Evolutionary conservation across 306 rosid genomes (phyloP).

Genomic region (Corylus avellana): DNA sequence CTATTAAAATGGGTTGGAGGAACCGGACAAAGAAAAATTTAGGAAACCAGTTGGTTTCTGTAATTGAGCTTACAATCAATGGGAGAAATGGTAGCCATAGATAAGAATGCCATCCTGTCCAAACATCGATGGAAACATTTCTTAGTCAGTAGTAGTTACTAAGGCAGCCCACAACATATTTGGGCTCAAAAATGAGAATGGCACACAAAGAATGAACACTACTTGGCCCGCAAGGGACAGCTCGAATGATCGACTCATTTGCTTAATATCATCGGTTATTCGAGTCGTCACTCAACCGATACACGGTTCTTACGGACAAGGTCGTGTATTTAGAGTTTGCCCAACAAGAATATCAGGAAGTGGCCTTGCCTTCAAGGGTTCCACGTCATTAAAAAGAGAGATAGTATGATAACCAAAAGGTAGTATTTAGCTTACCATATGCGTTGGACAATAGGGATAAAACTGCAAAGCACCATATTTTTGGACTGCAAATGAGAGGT

Average conservation of each 20-base stretch:
- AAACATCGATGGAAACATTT: slow-evolving; percentile 10
- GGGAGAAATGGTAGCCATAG: slow-evolving; percentile 84
- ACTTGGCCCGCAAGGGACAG: too few relatives aligned
- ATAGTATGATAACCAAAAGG: too few relatives aligned
- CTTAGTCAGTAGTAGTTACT: slow-evolving; percentile 5
- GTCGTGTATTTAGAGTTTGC: too few relatives aligned
- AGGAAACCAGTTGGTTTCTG: neutral
- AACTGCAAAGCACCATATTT: slow-evolving; percentile 74
- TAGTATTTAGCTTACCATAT: slow-evolving; percentile 57
- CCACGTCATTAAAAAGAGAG: too few relatives aligned
- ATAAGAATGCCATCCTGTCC: slow-evolving; percentile 69
- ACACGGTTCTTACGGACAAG: too few relatives aligned
- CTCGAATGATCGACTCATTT: too few relatives aligned
- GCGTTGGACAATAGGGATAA: slow-evolving; percentile 59
- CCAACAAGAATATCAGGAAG: too few relatives aligned
- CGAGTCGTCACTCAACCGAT: too few relatives aligned
- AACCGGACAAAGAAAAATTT: neutral
- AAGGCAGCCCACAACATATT: neutral
- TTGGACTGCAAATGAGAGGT: slow-evolving; percentile 62
- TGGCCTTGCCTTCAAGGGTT: too few relatives aligned
- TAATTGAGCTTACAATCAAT: slow-evolving; percentile 57
- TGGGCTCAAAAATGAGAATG: neutral
- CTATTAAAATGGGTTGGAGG: too few relatives aligned
- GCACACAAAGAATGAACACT: neutral
- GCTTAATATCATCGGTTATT: too few relatives aligned